Evolutionary conservation across 805 yeast genomes (phyloP).

Genomic region (Teunomyces pallodes): DNA sequence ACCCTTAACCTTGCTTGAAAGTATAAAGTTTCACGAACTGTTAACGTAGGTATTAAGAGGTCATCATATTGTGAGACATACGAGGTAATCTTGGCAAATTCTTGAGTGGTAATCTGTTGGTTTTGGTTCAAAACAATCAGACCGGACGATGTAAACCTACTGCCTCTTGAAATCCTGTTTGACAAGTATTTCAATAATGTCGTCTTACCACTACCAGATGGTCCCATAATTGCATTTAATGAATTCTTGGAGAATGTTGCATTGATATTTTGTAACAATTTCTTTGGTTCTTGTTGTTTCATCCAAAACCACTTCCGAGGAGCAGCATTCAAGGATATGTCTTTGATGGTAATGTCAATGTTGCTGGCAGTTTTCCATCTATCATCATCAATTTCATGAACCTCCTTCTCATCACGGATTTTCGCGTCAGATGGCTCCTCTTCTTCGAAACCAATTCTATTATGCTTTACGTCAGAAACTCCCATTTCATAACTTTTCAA

Average conservation of each 20-base stretch:
- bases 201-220: slow-evolving; percentile 47
- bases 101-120: slow-evolving; percentile 15
- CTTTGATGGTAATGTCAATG: neutral
- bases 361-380: neutral
- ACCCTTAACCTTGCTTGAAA: slow-evolving; percentile 24
- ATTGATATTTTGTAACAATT: slow-evolving; percentile 24
- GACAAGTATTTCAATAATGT: slow-evolving; percentile 36
- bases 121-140: slow-evolving; percentile 12
- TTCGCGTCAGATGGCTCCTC: slow-evolving; percentile 7
- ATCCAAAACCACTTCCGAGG: slow-evolving; percentile 2
- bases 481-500: slow-evolving; percentile 21
- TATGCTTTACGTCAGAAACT: slow-evolving; percentile 19
- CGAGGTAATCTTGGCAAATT: slow-evolving; percentile 18
- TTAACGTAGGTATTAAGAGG: slow-evolving; percentile 20
- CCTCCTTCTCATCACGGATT: neutral
- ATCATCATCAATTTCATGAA: slow-evolving; percentile 6
- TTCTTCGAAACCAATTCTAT: slow-evolving; percentile 19
- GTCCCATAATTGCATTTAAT: slow-evolving; percentile 46
- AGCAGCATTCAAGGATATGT: slow-evolving; percentile 15
- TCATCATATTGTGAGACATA: slow-evolving; percentile 25
- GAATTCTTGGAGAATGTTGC: slow-evolving; percentile 31
- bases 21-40: slow-evolving; percentile 25
- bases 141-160: slow-evolving; percentile 15
- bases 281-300: slow-evolving; percentile 8
- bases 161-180: slow-evolving; percentile 11